Conservation (phyloP, 441 rosid genomes). For the Brassica balearica region DNA sequence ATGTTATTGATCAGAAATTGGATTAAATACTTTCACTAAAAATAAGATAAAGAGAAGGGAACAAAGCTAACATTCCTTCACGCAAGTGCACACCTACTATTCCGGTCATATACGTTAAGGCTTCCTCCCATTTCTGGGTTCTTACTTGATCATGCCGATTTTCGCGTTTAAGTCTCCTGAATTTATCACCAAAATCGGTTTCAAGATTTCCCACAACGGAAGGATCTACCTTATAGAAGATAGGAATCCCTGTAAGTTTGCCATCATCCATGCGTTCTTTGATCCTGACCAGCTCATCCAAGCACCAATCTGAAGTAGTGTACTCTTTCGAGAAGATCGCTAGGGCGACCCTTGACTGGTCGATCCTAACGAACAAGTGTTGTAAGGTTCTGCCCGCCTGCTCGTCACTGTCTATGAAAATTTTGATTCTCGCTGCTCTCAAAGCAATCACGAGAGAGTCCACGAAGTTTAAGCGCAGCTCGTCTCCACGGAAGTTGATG, state of each 20-base stretch:
- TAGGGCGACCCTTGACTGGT: constrained; percentile 18
- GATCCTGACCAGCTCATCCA: constrained; percentile 28
- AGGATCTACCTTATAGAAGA: not conserved
- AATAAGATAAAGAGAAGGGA: constrained; percentile 1
- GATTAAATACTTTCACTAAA: not conserved
- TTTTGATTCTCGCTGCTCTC: not conserved
- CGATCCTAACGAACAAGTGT: not conserved
- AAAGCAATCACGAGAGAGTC: not conserved
- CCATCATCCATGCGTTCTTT: constrained; percentile 8
- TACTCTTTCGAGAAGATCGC: constrained; percentile 23
- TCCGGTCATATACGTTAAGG: not conserved
- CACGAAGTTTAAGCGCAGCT: not conserved
- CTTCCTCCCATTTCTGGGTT: constrained; percentile 18
- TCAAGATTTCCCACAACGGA: not conserved
- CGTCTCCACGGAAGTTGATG: not conserved
- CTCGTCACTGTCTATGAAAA: constrained; percentile 12
- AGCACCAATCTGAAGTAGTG: constrained; percentile 2
- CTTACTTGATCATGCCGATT: not conserved
- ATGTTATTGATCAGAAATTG: not conserved
- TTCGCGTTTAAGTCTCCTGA: not conserved
- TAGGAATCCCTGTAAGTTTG: constrained; percentile 5
- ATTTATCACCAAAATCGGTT: constrained; percentile 11
- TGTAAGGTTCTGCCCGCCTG: not conserved
- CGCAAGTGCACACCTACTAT: not conserved
- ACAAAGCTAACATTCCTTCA: not conserved